These are phyloP conservation scores for Diutina ranongensis DNA, from an alignment of 1,139 yeast genomes.

Conservation along the genomic window DNA sequence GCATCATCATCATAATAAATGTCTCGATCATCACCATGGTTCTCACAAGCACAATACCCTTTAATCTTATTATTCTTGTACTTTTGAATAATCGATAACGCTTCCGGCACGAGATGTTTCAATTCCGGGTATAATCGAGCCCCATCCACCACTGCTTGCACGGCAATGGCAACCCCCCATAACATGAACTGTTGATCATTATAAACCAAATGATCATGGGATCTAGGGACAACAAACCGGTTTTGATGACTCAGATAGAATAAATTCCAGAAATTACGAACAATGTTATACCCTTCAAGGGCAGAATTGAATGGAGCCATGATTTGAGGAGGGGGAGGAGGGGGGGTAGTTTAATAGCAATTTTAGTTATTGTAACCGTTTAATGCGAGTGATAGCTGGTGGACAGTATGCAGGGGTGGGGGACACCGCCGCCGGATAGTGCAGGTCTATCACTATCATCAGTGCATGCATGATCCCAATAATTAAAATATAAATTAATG, in stretches of 20 bases:
- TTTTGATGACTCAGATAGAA: conserved; percentile 32
- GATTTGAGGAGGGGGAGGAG: no score
- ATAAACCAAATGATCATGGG: conserved; percentile 35
- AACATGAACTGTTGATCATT: conserved; percentile 46
- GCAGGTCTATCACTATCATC: no score
- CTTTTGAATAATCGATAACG: conserved; percentile 36
- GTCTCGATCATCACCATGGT: conserved; percentile 41
- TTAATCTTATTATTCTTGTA: conserved; percentile 41
- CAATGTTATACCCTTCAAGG: conserved; percentile 40
- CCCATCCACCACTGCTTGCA: conserved; percentile 52
- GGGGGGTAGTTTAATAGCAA: no score
- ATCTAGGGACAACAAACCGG: conserved; percentile 32
- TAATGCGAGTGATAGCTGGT: no score
- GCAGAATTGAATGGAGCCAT: conserved; percentile 20
- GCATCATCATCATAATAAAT: conserved; percentile 72
- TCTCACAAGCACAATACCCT: conserved; percentile 51
- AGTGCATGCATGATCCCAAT: no score
- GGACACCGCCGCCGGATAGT: no score
- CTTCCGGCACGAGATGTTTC: conserved; percentile 45
- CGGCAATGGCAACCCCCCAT: conserved; percentile 61
- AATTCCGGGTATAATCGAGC: conserved; percentile 46
- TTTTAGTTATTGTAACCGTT: no score
- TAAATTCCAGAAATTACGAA: conserved; percentile 30
- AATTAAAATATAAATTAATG: no score
- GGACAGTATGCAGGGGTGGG: neutral